Conservation (phyloP, 306 rosid genomes). For the Elaeagnus macrophylla region DNA sequence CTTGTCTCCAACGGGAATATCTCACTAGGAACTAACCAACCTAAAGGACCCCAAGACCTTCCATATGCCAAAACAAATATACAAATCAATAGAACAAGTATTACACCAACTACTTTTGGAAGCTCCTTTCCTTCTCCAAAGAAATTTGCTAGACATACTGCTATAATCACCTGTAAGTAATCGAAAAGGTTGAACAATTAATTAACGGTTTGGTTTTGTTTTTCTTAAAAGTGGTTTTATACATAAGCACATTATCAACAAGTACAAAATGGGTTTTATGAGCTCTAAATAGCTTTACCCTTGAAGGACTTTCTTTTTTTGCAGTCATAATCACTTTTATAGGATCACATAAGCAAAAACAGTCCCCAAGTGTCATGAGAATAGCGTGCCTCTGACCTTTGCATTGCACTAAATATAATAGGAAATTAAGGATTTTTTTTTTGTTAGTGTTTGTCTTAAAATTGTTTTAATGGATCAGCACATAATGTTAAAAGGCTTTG, state of each 20-base stretch:
- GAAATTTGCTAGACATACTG: conserved; percentile 50
- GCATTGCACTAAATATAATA: too few species aligned
- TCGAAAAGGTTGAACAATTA: neutral
- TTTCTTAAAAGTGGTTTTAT: too few species aligned
- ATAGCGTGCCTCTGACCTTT: too few species aligned
- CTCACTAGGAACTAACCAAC: conserved; percentile 97
- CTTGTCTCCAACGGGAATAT: conserved; percentile 85
- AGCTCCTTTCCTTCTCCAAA: conserved; percentile 72
- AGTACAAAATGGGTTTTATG: too few species aligned
- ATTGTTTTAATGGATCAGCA: neutral
- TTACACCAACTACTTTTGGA: conserved; percentile 45
- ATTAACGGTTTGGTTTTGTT: neutral
- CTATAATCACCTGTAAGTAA: conserved; percentile 52
- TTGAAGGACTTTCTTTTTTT: too few species aligned
- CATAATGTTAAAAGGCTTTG: neutral
- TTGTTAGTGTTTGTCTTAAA: too few species aligned
- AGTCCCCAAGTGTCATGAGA: too few species aligned
- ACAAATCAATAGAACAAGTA: conserved; percentile 68
- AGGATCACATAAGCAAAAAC: too few species aligned
- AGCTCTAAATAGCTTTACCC: too few species aligned
- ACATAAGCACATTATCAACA: too few species aligned
- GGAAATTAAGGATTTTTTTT: too few species aligned
- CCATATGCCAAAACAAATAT: conserved; percentile 91
- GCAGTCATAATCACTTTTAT: too few species aligned
- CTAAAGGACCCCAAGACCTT: conserved; percentile 96